Base-by-base conservation (phyloP, 176 grass and related monocot species). In the Canna indica region DNA sequence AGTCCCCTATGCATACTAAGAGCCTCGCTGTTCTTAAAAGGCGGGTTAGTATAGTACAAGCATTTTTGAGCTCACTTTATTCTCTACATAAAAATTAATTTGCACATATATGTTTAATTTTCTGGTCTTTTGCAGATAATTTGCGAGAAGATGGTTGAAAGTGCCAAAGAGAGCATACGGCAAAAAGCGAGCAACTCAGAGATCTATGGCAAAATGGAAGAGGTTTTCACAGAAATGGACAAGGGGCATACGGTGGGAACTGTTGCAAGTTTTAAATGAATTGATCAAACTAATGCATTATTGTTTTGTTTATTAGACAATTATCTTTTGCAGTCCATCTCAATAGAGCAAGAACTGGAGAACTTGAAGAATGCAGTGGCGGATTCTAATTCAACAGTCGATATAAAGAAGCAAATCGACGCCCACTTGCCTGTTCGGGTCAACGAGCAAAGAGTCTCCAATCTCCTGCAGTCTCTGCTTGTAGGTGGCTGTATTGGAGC, bases 1-100 rank as follows among this genome's bases (percentile, higher is more conserved):
- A 97, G 77, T 97, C 93, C 33, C 93, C 93, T 11, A 97, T 97
- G 93, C 93, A 97, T 77, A 97, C 88, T 14, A 97, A 71, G 77
- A 92, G 93, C 47, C 88, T 97, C 59, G 84, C 88, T 63, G 80
- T 87, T 73, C 93, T 92, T 13, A 97, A 79, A 76, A 86, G 78
- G 29, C 93, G 89, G 93, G 93, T 97, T 75, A 24, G 88, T 76
- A 62, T 26, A 29, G 8, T 8, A 39, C 41, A 7, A 44, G 41
- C 5, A 44, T 11, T 44, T 44, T 11, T 8, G 41, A 44, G 13
- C 4, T 44, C 13, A 11, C 41, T 44, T 44, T 44, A 11, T 44
- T n/a, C n/a, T n/a, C n/a, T n/a, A n/a, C 7, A 8, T 11, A 11
- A 11, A 44, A 5, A 5, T 44, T 8, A 39, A 39, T 60, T 31